A percentile compares a stretch with the other conserved stretches of the same genome.
phyloP scores from a whole-genome alignment of 371 early-diverging fungal species.

The Catenaria anguillulae region DNA sequence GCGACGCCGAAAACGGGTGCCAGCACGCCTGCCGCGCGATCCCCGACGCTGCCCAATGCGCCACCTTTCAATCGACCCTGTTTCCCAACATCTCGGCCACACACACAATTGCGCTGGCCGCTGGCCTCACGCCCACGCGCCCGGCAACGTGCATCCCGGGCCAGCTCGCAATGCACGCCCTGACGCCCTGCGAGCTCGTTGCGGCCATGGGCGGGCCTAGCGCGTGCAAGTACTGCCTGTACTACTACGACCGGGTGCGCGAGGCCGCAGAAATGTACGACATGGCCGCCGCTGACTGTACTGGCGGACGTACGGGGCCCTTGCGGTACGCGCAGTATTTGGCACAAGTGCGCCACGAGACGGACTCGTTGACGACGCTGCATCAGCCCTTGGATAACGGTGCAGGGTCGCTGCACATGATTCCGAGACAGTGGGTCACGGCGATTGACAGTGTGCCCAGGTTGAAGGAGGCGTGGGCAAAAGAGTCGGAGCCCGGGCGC shows the following conservation, averaged over 20 bases:
- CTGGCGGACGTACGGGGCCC: no score
- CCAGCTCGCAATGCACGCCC: no score
- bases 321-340: background rate
- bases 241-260: no score
- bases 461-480: background rate
- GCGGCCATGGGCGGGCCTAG: no score
- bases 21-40: background rate
- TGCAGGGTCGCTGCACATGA: background rate
- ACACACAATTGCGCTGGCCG: no score
- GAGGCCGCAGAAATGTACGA: no score
- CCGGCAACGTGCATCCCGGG: no score
- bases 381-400: background rate
- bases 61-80: background rate
- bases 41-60: background rate
- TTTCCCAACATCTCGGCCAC: background rate
- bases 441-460: background rate
- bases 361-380: background rate
- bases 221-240: no score
- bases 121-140: no score
- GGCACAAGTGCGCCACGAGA: slow-evolving; percentile 3
- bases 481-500: no score
- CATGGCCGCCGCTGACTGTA: no score
- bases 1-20: background rate
- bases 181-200: no score
- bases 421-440: background rate